Percentiles rank a stretch among this genome's conserved stretches.
phyloP scores from a whole-genome alignment of 192 early-diverging fungal genomes.

The Podila verticillata region DNA sequence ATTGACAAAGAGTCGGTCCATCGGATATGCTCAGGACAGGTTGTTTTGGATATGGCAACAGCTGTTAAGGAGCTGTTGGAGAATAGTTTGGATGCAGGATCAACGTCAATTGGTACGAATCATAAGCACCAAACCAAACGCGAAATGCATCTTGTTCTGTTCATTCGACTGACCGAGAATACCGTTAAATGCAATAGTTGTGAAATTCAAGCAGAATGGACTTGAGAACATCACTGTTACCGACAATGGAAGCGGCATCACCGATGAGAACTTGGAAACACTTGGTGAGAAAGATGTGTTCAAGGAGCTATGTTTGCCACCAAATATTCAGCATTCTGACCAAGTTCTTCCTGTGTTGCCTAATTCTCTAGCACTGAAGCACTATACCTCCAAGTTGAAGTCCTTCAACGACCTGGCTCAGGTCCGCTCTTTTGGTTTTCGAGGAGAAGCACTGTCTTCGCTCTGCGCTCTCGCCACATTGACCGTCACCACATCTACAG shows the following conservation, averaged over 20 bases:
- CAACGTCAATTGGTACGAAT: conserved; percentile 72
- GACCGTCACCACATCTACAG: conserved; percentile 74
- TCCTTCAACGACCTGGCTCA: conserved; percentile 81
- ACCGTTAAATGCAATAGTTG: conserved; percentile 55
- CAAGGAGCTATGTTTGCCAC: conserved; percentile 5
- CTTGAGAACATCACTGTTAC: conserved; percentile 77
- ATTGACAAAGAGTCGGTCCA: conserved; percentile 73
- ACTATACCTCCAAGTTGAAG: conserved; percentile 88
- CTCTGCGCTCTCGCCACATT: conserved; percentile 81
- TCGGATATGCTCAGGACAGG: conserved; percentile 90
- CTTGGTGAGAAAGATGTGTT: conserved; percentile 63
- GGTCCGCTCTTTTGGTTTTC: conserved; percentile 91
- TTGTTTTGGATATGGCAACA: conserved; percentile 83
- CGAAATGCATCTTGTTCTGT: neutral
- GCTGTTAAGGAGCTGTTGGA: conserved; percentile 96
- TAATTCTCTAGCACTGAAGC: conserved; percentile 72
- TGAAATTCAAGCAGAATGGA: conserved; percentile 84
- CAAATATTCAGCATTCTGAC: conserved; percentile 5
- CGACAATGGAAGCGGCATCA: conserved; percentile 92
- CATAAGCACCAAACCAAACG: too few relatives aligned
- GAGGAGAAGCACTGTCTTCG: conserved; percentile 93
- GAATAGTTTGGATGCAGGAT: conserved; percentile 90
- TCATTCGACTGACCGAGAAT: too few relatives aligned
- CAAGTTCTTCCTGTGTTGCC: neutral
- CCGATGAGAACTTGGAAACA: conserved; percentile 62